Percentiles rank a stretch among this genome's conserved stretches.
Conservation (phyloP, 345 rosid genomes). For the Melaleuca alternifolia region DNA sequence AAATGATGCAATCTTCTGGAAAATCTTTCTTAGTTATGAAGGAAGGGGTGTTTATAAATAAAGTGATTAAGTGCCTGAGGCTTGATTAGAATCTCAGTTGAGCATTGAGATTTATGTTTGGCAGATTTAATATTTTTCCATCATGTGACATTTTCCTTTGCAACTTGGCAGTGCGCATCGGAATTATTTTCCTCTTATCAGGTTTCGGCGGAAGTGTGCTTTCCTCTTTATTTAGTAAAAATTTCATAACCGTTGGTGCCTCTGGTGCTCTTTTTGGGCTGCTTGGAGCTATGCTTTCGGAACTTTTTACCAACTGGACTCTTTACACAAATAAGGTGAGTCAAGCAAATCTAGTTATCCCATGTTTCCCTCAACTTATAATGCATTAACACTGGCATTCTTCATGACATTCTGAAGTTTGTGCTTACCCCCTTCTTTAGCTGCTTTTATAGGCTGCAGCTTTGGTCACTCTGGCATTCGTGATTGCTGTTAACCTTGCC, state of each 20-base stretch:
- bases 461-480: constrained; percentile 55
- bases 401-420: not conserved
- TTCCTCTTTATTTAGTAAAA: constrained; percentile 54
- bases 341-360: not conserved
- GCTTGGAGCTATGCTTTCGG: constrained; percentile 93
- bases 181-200: constrained; percentile 48
- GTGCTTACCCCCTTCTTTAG: not conserved
- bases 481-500: constrained; percentile 60
- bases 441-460: constrained; percentile 59
- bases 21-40: not conserved
- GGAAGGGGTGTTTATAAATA: not conserved
- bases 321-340: constrained; percentile 73
- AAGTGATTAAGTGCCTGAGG: not conserved
- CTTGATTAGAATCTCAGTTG: not conserved
- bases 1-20: not conserved
- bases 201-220: constrained; percentile 80
- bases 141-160: not conserved
- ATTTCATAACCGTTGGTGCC: constrained; percentile 81
- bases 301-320: constrained; percentile 83
- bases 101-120: not conserved
- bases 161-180: constrained; percentile 58
- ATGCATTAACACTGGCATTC: not conserved
- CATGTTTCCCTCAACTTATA: not conserved
- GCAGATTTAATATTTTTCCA: not conserved
- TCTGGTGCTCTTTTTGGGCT: constrained; percentile 97